Evolutionary conservation across 768 basidiomycete genomes (phyloP).

Genomic region (Termitomyces sp.): DNA sequence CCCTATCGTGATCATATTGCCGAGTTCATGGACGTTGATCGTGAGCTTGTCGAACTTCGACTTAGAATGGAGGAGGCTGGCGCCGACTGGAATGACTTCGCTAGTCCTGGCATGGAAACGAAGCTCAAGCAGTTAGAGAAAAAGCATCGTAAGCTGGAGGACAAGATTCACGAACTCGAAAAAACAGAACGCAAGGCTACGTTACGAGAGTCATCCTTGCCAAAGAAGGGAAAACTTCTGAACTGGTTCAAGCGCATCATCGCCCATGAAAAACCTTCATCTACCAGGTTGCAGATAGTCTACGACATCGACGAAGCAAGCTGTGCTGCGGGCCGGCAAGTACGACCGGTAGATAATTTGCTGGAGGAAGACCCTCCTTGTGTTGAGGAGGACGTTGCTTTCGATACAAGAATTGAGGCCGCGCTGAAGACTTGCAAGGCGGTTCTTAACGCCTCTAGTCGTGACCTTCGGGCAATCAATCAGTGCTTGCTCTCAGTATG

Average conservation of each 20-base stretch:
- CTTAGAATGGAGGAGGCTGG: slow-evolving; percentile 15
- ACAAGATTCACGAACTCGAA: slow-evolving; percentile 29
- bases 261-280: slow-evolving; percentile 28
- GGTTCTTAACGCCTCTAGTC: slow-evolving; percentile 49
- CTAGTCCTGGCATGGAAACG: slow-evolving; percentile 26
- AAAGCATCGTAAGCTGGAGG: slow-evolving; percentile 37
- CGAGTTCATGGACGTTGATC: slow-evolving; percentile 26
- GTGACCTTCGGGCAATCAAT: slow-evolving; percentile 55
- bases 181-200: slow-evolving; percentile 18
- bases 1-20: slow-evolving; percentile 28
- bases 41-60: slow-evolving; percentile 24
- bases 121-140: slow-evolving; percentile 41
- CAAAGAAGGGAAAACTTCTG: slow-evolving; percentile 50
- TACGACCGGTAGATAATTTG: slow-evolving; percentile 18
- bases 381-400: slow-evolving; percentile 19
- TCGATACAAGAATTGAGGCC: slow-evolving; percentile 35
- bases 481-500: slow-evolving; percentile 53
- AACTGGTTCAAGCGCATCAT: slow-evolving; percentile 66
- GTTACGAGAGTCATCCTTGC: slow-evolving; percentile 23
- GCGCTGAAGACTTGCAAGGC: slow-evolving; percentile 43
- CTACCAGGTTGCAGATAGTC: slow-evolving; percentile 34
- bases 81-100: slow-evolving; percentile 15
- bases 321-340: slow-evolving; percentile 39
- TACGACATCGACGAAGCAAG: slow-evolving; percentile 36
- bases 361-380: slow-evolving; percentile 3